Evolutionary conservation across 352 stramenopile species (phyloP).

Genomic region (Pythium aristosporum): DNA sequence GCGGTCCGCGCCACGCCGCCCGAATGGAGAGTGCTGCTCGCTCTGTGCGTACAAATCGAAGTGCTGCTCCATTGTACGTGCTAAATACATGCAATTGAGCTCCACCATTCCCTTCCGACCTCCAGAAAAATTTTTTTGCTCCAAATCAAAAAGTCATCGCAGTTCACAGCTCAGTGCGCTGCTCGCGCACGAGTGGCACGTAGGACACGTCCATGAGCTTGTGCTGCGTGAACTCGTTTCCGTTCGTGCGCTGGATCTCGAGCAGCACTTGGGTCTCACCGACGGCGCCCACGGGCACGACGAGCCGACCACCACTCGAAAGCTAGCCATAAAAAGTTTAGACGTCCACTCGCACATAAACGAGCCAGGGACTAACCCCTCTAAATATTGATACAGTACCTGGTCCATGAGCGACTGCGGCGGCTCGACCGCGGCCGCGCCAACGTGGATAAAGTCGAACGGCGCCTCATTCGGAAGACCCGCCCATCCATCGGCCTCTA

Average conservation of each 20-base stretch:
- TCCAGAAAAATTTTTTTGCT: not conserved
- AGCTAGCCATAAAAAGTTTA: slow-evolving; percentile 24
- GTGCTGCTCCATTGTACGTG: not conserved
- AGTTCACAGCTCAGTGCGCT: slow-evolving; percentile 19
- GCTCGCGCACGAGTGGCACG: slow-evolving; percentile 69
- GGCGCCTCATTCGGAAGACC: slow-evolving; percentile 87
- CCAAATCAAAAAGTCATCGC: not conserved
- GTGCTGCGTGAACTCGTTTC: slow-evolving; percentile 41
- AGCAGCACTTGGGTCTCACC: slow-evolving; percentile 66
- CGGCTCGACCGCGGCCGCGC: slow-evolving; percentile 89
- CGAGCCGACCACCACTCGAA: slow-evolving; percentile 84
- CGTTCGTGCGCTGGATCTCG: slow-evolving; percentile 57
- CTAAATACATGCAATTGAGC: not conserved
- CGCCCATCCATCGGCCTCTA: slow-evolving; percentile 90
- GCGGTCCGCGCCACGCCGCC: not conserved
- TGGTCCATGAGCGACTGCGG: slow-evolving; percentile 89
- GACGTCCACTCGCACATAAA: not conserved
- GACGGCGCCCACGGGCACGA: slow-evolving; percentile 90
- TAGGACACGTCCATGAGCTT: slow-evolving; percentile 76
- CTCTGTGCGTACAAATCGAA: not conserved
- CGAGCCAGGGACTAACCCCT: not conserved
- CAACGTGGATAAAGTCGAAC: slow-evolving; percentile 97
- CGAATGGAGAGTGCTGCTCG: not conserved
- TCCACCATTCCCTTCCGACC: not conserved
- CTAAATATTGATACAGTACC: slow-evolving; percentile 30